phyloP scores from a whole-genome alignment of 1,284 basidiomycete species.

The Trametes sp. region DNA sequence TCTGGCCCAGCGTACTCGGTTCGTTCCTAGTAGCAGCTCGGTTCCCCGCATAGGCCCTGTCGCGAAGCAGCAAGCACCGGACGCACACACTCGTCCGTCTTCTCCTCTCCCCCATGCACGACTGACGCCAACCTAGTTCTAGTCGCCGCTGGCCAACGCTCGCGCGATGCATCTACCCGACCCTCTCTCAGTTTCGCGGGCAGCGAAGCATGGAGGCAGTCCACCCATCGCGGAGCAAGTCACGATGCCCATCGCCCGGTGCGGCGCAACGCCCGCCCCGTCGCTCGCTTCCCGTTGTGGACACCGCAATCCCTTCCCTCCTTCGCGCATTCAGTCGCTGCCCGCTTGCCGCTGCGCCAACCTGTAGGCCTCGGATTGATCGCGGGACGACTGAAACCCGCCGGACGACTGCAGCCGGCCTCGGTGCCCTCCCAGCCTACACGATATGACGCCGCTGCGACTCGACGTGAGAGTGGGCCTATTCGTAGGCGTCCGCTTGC shows the following conservation, averaged over 20 bases:
- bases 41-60: constrained; percentile 4
- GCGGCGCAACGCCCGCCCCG: neutral
- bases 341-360: neutral
- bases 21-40: neutral
- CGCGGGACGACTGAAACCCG: neutral
- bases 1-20: neutral
- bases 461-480: constrained; percentile 26
- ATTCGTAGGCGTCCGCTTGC: neutral
- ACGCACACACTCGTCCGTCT: constrained; percentile 3
- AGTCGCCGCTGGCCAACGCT: neutral
- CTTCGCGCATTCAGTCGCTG: constrained; percentile 3
- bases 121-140: neutral
- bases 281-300: constrained; percentile 2
- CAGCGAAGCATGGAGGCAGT: neutral
- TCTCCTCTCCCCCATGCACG: constrained; percentile 11
- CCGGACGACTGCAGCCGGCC: neutral
- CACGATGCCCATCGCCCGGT: neutral
- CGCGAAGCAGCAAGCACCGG: constrained; percentile 2
- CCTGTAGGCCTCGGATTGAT: neutral
- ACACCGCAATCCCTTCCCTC: neutral
- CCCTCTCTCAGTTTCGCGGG: neutral
- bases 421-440: neutral
- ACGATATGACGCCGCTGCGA: constrained; percentile 15
- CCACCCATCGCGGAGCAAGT: constrained; percentile 3
- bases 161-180: neutral